Conservation (phyloP, 169 alveolate genomes). For the Plasmodium gallinaceum region DNA sequence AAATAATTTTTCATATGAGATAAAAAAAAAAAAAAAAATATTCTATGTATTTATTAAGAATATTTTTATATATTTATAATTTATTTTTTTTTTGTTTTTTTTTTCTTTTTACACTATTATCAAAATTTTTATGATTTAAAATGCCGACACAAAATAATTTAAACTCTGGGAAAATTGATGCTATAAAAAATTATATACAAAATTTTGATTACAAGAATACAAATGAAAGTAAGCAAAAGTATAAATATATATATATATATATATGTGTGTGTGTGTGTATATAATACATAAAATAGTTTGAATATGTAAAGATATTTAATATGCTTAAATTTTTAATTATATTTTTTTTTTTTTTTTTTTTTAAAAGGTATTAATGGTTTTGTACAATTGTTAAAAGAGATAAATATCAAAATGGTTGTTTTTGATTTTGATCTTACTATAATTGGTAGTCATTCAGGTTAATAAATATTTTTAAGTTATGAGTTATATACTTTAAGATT, state of each 20-base stretch:
- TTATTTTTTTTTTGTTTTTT: too few relatives aligned
- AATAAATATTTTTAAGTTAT: neutral
- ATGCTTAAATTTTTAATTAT: neutral
- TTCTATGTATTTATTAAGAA: too few relatives aligned
- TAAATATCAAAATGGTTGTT: slow-evolving; percentile 57
- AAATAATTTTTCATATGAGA: too few relatives aligned
- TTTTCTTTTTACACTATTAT: too few relatives aligned
- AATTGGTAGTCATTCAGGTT: slow-evolving; percentile 70
- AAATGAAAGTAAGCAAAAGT: slow-evolving; percentile 16
- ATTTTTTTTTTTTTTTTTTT: neutral
- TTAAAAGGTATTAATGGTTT: slow-evolving; percentile 35
- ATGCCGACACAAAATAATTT: too few relatives aligned
- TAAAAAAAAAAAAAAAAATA: too few relatives aligned
- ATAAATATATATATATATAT: slow-evolving; percentile 11
- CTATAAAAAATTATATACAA: slow-evolving; percentile 14
- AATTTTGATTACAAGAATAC: slow-evolving; percentile 32
- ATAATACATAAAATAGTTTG: neutral
- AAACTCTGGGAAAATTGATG: slow-evolving; percentile 14
- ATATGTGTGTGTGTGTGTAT: neutral
- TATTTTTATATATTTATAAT: too few relatives aligned
- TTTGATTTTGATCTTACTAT: slow-evolving; percentile 63
- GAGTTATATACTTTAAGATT: neutral
- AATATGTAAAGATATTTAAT: neutral
- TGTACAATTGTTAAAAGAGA: slow-evolving; percentile 26
- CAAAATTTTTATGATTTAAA: too few relatives aligned